A percentile compares a stretch with the other conserved stretches of the same genome.
phyloP scores from a whole-genome alignment of 768 basidiomycete genomes.

The Naganishia antarctica region DNA sequence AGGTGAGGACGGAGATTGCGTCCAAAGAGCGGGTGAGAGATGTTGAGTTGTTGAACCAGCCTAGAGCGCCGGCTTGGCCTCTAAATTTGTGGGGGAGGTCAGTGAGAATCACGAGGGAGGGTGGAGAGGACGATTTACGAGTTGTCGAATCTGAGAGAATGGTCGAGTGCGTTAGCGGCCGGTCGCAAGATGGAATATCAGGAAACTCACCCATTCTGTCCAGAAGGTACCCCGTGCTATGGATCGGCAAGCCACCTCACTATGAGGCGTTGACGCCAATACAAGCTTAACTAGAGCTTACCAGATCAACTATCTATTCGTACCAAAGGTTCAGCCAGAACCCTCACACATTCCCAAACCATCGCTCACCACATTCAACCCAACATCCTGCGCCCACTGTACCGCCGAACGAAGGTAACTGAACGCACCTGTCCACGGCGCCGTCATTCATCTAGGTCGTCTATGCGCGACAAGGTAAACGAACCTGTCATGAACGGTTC shows the following conservation, averaged over 20 bases:
- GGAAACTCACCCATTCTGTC: constrained; percentile 40
- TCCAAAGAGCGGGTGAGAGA: constrained; percentile 39
- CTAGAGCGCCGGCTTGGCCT: constrained; percentile 34
- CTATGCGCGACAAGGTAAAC: background rate
- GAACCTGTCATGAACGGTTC: constrained; percentile 38
- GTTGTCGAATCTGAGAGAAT: constrained; percentile 39
- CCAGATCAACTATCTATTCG: constrained; percentile 41
- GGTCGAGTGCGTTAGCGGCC: background rate
- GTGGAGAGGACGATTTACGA: constrained; percentile 27
- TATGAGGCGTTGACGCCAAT: background rate
- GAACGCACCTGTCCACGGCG: constrained; percentile 35
- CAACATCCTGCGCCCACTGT: constrained; percentile 38
- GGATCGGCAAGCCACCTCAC: background rate
- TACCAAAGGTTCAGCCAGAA: background rate
- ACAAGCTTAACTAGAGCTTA: background rate
- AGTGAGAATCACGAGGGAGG: background rate
- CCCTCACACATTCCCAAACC: constrained; percentile 6
- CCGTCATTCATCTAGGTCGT: background rate
- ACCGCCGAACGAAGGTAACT: constrained; percentile 43
- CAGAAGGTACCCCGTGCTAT: constrained; percentile 42
- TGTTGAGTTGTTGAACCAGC: constrained; percentile 42
- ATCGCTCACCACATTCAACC: constrained; percentile 32
- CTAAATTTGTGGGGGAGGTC: constrained; percentile 10
- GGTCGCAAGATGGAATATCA: background rate
- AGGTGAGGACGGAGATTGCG: constrained; percentile 36